Conservation (phyloP, 148 eudicot genomes). For the Camellia granthamiana region DNA sequence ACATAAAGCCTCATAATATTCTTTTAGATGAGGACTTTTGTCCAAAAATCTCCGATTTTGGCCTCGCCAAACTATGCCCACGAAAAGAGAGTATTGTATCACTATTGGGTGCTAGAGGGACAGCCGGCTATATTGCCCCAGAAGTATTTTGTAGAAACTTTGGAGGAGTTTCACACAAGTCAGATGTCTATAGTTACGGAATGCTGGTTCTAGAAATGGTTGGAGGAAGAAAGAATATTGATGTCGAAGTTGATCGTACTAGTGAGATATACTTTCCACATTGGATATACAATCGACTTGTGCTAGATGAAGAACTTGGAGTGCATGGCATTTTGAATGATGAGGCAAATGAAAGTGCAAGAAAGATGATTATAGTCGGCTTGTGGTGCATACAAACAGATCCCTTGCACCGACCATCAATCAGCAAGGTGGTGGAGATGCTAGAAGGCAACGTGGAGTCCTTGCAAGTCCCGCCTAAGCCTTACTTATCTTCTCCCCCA, state of each 20-base stretch:
- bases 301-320: conserved; percentile 8
- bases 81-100: conserved; percentile 15
- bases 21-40: conserved; percentile 17
- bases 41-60: conserved; percentile 27
- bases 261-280: conserved; percentile 22
- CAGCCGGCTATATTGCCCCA: conserved; percentile 24
- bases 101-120: conserved; percentile 15
- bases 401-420: conserved; percentile 19
- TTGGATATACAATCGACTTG: conserved; percentile 12
- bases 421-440: conserved; percentile 25
- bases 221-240: conserved; percentile 17
- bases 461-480: conserved; percentile 21
- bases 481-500: conserved; percentile 19
- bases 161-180: conserved; percentile 20
- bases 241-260: not conserved
- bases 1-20: conserved; percentile 27
- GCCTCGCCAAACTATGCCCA: conserved; percentile 15
- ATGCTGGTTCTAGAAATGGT: conserved; percentile 30
- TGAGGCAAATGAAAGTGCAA: conserved; percentile 12
- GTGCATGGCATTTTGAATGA: conserved; percentile 7
- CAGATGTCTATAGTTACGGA: conserved; percentile 31
- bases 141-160: conserved; percentile 17
- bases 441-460: conserved; percentile 19
- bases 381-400: conserved; percentile 26
- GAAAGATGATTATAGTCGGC: conserved; percentile 19